Evolutionary conservation across 257 asterid genomes (phyloP).

Genomic region (Anisodus acutangulus): DNA sequence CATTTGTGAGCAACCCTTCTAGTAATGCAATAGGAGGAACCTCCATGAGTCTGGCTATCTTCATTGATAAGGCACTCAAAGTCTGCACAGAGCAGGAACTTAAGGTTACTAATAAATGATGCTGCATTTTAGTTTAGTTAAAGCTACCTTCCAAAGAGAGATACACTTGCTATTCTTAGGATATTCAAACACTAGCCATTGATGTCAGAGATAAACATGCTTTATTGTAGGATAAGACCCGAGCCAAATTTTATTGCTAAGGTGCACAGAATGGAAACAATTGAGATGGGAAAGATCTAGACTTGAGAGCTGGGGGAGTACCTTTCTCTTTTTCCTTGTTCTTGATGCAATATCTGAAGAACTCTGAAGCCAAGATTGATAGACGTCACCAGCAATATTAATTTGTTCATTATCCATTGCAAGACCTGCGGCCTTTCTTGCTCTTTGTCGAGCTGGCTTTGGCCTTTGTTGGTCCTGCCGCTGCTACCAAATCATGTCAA

Average conservation of each 20-base stretch:
- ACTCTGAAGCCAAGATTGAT: slow-evolving; percentile 82
- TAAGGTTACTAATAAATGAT: slow-evolving; percentile 19
- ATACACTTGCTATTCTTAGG: neutral
- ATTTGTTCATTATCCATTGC: slow-evolving; percentile 69
- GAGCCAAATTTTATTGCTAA: neutral
- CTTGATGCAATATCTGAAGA: slow-evolving; percentile 60
- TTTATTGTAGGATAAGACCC: neutral
- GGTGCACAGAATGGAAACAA: slow-evolving; percentile 25
- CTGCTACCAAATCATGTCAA: slow-evolving; percentile 34
- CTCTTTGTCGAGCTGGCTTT: slow-evolving; percentile 52
- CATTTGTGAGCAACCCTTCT: slow-evolving; percentile 52
- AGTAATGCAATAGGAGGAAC: slow-evolving; percentile 71
- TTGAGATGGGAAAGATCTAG: slow-evolving; percentile 30
- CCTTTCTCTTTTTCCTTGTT: slow-evolving; percentile 64
- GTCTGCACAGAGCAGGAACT: slow-evolving; percentile 46
- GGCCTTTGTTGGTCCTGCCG: slow-evolving; percentile 49
- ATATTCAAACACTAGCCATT: slow-evolving; percentile 10
- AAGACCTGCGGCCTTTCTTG: slow-evolving; percentile 47
- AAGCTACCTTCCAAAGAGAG: slow-evolving; percentile 31
- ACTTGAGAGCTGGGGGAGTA: slow-evolving; percentile 33
- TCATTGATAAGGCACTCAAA: slow-evolving; percentile 51
- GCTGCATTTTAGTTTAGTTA: slow-evolving; percentile 32
- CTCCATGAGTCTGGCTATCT: slow-evolving; percentile 62
- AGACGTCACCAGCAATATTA: slow-evolving; percentile 72
- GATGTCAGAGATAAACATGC: neutral